Conservation (phyloP, 305 asterid genomes). For the Caryopteris hybrid region DNA sequence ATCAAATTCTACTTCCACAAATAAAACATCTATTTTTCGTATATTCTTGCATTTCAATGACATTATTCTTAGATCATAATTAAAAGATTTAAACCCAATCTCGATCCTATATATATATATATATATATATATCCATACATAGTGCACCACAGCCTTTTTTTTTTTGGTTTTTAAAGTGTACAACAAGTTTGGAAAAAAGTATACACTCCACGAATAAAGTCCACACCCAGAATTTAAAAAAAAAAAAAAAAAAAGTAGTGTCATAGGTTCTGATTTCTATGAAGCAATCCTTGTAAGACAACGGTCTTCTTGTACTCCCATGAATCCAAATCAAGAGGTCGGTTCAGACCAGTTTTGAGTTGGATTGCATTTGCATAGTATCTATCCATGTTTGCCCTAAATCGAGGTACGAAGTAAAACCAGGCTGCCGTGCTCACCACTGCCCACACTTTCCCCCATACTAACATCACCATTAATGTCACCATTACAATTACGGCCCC, state of each 20-base stretch:
- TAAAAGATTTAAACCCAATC: too few species aligned
- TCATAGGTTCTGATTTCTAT: slow-evolving; percentile 24
- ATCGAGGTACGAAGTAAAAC: slow-evolving; percentile 38
- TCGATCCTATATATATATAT: too few species aligned
- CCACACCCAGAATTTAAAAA: too few species aligned
- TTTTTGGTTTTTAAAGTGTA: too few species aligned
- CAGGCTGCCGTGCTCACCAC: slow-evolving; percentile 49
- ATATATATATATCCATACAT: too few species aligned
- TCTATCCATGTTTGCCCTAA: slow-evolving; percentile 2
- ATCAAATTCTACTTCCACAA: too few species aligned
- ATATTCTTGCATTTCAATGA: too few species aligned
- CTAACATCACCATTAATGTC: slow-evolving; percentile 42
- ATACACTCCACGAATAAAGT: too few species aligned
- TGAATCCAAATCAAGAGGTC: slow-evolving; percentile 27
- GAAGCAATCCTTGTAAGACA: slow-evolving; percentile 48
- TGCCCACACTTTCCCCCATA: slow-evolving; percentile 65
- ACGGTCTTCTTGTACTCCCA: slow-evolving; percentile 43
- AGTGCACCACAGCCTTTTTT: too few species aligned
- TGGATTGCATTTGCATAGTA: not conserved
- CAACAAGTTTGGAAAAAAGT: too few species aligned
- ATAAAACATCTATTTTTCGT: too few species aligned
- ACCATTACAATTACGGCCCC: slow-evolving; percentile 43
- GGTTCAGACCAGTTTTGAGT: not conserved
- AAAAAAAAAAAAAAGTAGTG: not conserved
- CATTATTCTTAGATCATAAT: too few species aligned